Percentiles rank a stretch among this genome's conserved stretches.
phyloP scores from a whole-genome alignment of 176 grass and related monocot species.

The Triticum timopheevii region DNA sequence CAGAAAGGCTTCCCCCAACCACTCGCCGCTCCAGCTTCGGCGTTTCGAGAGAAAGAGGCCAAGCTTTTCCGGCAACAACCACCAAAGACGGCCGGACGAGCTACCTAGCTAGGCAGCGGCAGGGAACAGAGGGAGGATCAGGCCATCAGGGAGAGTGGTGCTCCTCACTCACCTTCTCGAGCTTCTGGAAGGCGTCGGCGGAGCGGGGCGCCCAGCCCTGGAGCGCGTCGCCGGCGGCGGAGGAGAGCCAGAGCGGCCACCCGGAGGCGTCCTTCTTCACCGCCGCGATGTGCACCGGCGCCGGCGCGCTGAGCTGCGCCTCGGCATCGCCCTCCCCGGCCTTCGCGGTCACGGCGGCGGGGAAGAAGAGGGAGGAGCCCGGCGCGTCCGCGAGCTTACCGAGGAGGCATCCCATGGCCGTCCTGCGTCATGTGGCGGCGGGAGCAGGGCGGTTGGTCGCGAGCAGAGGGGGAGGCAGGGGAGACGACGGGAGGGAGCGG shows the following conservation, averaged over 20 bases:
- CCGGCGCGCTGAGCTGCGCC: conserved; percentile 44
- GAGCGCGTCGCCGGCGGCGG: conserved; percentile 72
- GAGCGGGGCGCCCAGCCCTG: conserved; percentile 73
- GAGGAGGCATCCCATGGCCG: conserved; percentile 76
- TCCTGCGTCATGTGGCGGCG: conserved; percentile 43
- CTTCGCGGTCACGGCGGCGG: background rate
- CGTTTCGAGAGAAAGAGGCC: background rate
- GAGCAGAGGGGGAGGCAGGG: background rate
- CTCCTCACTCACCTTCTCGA: conserved; percentile 69
- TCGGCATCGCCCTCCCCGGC: background rate
- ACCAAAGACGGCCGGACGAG: conserved; percentile 2
- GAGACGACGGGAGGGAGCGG: conserved; percentile 33
- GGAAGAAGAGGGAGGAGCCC: conserved; percentile 56
- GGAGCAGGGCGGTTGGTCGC: conserved; percentile 15
- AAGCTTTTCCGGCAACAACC: background rate
- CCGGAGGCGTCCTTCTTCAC: conserved; percentile 54
- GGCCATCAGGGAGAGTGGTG: too few species aligned
- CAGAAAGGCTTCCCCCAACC: conserved; percentile 4
- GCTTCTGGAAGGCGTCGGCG: conserved; percentile 81
- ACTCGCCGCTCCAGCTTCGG: background rate
- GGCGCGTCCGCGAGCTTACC: conserved; percentile 62
- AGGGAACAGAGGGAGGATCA: too few species aligned
- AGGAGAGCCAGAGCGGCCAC: conserved; percentile 89
- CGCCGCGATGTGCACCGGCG: conserved; percentile 40
- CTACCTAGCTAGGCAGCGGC: background rate